A percentile compares a stretch with the other conserved stretches of the same genome.
Conservation (phyloP, 2,329 filamentous ascomycete genomes). For the Colletotrichum musicola region DNA sequence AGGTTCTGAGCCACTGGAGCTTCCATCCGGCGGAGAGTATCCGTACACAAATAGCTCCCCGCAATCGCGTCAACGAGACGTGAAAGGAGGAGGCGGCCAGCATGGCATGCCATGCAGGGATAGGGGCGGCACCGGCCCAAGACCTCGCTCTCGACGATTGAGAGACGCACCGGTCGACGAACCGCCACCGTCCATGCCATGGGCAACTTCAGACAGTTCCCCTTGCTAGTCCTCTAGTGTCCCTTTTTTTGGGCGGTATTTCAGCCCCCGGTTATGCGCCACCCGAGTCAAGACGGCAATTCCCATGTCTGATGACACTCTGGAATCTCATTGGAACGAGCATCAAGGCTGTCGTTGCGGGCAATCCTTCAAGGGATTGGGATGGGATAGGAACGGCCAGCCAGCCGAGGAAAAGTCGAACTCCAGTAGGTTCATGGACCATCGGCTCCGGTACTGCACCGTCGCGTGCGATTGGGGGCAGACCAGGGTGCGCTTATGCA, state of each 20-base stretch:
- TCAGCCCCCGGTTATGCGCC: constrained; percentile 8
- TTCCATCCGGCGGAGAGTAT: background rate
- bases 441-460: background rate
- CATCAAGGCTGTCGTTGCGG: constrained; percentile 11
- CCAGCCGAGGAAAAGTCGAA: background rate
- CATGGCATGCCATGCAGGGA: constrained; percentile 5
- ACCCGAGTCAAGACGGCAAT: constrained; percentile 27
- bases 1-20: background rate
- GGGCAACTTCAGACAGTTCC: constrained; percentile 7
- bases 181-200: background rate
- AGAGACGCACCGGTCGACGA: constrained; percentile 9
- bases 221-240: constrained; percentile 18
- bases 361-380: no score
- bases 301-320: constrained; percentile 17
- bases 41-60: constrained; percentile 5
- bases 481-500: constrained; percentile 8
- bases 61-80: constrained; percentile 15
- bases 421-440: background rate
- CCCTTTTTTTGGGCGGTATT: constrained; percentile 13
- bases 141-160: constrained; percentile 9
- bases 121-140: constrained; percentile 4
- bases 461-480: constrained; percentile 6
- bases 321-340: constrained; percentile 13
- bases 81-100: background rate
- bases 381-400: no score